phyloP scores from a whole-genome alignment of 192 early-diverging fungal genomes.

The Oehlia diaphana region DNA sequence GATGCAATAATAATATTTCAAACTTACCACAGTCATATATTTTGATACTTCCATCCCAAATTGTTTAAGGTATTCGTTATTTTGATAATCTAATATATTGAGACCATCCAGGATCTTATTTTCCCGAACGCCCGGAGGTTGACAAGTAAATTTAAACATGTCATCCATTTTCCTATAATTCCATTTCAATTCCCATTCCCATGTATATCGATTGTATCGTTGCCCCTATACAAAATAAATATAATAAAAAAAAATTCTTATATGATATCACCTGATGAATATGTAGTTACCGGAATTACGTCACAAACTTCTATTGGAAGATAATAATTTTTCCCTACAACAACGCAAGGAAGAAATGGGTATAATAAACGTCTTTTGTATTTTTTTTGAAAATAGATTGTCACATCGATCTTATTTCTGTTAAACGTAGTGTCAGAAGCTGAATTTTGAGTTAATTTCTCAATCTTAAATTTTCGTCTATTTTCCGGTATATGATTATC shows the following conservation, averaged over 20 bases:
- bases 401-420: too few relatives aligned
- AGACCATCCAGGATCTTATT: constrained; percentile 77
- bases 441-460: constrained; percentile 62
- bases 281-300: too few relatives aligned
- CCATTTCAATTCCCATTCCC: too few relatives aligned
- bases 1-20: neutral
- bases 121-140: constrained; percentile 14
- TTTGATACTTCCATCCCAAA: constrained; percentile 72
- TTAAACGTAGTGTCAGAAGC: constrained; percentile 39
- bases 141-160: constrained; percentile 19
- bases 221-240: constrained; percentile 57
- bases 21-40: constrained; percentile 61
- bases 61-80: constrained; percentile 69
- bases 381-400: constrained; percentile 39
- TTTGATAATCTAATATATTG: constrained; percentile 58
- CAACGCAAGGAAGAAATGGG: constrained; percentile 81
- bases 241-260: too few relatives aligned
- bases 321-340: constrained; percentile 65
- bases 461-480: constrained; percentile 67
- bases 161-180: too few relatives aligned
- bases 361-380: neutral
- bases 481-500: too few relatives aligned
- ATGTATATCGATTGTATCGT: too few relatives aligned
- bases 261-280: too few relatives aligned
- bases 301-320: constrained; percentile 92